Evolutionary conservation across 495 filamentous ascomycete genomes (phyloP).

Genomic region (Neurospora intermedia): DNA sequence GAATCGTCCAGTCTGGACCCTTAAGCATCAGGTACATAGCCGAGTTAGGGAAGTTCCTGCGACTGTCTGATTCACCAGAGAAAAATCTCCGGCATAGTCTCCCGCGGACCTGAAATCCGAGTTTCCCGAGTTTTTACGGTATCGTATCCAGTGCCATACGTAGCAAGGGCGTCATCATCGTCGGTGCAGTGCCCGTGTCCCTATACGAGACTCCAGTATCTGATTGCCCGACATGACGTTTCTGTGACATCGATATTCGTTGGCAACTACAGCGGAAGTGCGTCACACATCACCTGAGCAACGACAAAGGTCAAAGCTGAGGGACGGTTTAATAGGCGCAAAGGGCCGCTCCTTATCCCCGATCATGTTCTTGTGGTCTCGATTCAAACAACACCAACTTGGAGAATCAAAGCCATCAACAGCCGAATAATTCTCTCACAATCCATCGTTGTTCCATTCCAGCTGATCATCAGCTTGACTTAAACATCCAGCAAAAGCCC

Average conservation of each 20-base stretch:
- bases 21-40: too few relatives aligned
- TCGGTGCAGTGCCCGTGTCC: neutral
- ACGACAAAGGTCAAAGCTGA: neutral
- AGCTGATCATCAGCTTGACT: neutral
- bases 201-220: neutral
- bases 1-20: too few relatives aligned
- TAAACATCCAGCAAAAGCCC: constrained; percentile 1
- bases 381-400: neutral
- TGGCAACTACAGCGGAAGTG: neutral
- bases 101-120: too few relatives aligned
- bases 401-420: neutral
- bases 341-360: neutral
- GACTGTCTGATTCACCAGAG: too few relatives aligned
- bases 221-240: neutral
- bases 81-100: too few relatives aligned
- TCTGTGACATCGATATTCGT: neutral
- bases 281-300: neutral
- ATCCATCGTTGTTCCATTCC: neutral
- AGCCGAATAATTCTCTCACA: neutral
- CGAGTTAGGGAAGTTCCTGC: too few relatives aligned
- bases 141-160: neutral
- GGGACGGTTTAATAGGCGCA: neutral
- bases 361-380: neutral
- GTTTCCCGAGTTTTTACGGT: too few relatives aligned
- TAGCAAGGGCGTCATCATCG: neutral